These are phyloP conservation scores for Podila epicladia DNA, from an alignment of 192 early-diverging fungal genomes.

Conservation along the genomic window DNA sequence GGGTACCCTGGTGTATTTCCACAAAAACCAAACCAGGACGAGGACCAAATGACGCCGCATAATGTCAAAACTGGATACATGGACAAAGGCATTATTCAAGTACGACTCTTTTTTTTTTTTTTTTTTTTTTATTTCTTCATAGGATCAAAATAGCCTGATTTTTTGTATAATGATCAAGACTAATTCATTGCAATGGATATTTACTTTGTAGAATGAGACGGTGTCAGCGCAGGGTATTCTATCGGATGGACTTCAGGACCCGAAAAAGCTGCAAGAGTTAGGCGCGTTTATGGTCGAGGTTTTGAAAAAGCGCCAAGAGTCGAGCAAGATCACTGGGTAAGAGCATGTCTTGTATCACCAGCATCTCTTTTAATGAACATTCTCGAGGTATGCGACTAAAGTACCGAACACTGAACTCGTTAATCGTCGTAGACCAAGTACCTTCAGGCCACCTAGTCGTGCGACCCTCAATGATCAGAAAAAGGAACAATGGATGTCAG, in stretches of 20 bases:
- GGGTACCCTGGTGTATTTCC: slow-evolving; percentile 73
- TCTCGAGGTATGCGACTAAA: not conserved
- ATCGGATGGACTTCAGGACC: slow-evolving; percentile 56
- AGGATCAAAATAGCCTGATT: not conserved
- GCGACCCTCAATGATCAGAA: slow-evolving; percentile 55
- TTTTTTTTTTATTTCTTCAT: not conserved
- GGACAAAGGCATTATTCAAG: slow-evolving; percentile 55
- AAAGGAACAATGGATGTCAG: slow-evolving; percentile 65
- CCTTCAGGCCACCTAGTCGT: slow-evolving; percentile 59
- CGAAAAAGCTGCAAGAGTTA: slow-evolving; percentile 56
- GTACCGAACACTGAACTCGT: not conserved
- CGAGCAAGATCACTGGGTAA: slow-evolving; percentile 39
- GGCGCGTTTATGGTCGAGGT: slow-evolving; percentile 59
- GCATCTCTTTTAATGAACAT: not conserved
- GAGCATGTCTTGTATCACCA: not conserved
- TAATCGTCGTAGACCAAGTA: slow-evolving; percentile 36
- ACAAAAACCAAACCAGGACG: slow-evolving; percentile 58
- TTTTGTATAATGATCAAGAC: slow-evolving; percentile 55
- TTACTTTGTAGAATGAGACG: slow-evolving; percentile 52
- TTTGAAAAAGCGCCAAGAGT: slow-evolving; percentile 37
- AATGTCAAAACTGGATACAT: slow-evolving; percentile 74
- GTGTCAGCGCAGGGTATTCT: slow-evolving; percentile 64
- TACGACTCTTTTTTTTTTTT: not conserved
- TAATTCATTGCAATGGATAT: slow-evolving; percentile 50
- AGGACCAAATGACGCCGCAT: slow-evolving; percentile 65